phyloP scores from a whole-genome alignment of 805 yeast genomes.

The Nakazawaea molendinolei region DNA sequence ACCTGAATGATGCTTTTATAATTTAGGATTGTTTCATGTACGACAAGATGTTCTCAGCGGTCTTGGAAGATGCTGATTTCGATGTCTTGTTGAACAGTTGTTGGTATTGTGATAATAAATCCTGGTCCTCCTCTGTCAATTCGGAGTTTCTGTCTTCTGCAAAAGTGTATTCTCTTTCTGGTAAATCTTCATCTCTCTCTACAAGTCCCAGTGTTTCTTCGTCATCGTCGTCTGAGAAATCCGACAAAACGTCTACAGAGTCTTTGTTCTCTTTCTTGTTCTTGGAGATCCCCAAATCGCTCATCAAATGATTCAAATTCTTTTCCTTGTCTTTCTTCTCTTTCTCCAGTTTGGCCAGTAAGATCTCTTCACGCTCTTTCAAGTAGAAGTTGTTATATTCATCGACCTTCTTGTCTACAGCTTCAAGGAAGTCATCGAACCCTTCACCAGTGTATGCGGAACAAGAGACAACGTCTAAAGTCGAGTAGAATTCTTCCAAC shows the following conservation, averaged over 20 bases:
- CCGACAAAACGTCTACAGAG: constrained; percentile 45
- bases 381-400: constrained; percentile 82
- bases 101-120: constrained; percentile 64
- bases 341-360: constrained; percentile 68
- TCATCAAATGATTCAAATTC: constrained; percentile 68
- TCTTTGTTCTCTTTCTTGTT: constrained; percentile 17
- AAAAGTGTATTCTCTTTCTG: constrained; percentile 63
- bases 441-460: constrained; percentile 93
- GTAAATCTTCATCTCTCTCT: constrained; percentile 34
- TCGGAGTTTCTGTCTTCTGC: constrained; percentile 60
- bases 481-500: constrained; percentile 93
- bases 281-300: constrained; percentile 70
- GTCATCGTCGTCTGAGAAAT: constrained; percentile 40
- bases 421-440: constrained; percentile 80
- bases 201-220: constrained; percentile 41
- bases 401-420: constrained; percentile 78
- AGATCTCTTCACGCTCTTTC: constrained; percentile 77
- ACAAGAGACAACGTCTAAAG: constrained; percentile 86
- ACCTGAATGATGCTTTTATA: constrained; percentile 2
- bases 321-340: constrained; percentile 68
- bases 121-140: constrained; percentile 40
- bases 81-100: constrained; percentile 61
- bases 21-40: constrained; percentile 33
- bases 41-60: constrained; percentile 68
- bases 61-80: constrained; percentile 53